Conservation (phyloP, 2,329 filamentous ascomycete genomes). For the Remersonia thermophila region DNA sequence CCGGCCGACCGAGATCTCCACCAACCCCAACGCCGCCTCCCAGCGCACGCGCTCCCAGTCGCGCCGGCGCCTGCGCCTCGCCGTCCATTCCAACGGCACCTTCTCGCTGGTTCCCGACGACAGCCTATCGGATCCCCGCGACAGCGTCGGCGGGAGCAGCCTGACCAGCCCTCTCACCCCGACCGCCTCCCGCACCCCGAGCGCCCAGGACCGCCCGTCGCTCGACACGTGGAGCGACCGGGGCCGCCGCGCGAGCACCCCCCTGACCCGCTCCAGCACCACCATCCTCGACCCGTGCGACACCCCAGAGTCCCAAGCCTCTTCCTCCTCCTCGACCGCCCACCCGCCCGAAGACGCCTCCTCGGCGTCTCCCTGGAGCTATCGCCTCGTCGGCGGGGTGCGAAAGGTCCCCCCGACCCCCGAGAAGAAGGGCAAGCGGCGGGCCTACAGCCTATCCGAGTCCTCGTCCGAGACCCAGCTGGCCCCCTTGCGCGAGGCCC, state of each 20-base stretch:
- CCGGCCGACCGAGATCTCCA: too few relatives aligned
- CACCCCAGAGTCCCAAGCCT: conserved; percentile 22
- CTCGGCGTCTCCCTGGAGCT: conserved; percentile 36
- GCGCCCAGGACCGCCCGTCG: conserved; percentile 37
- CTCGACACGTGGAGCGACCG: conserved; percentile 36
- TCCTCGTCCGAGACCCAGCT: conserved; percentile 22
- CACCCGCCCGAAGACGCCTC: conserved; percentile 20
- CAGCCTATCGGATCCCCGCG: conserved; percentile 14
- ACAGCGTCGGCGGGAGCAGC: conserved; percentile 15
- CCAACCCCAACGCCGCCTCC: conserved; percentile 3
- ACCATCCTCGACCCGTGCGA: conserved; percentile 28
- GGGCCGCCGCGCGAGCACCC: conserved; percentile 36
- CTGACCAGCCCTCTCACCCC: conserved; percentile 16
- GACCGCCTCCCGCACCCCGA: conserved; percentile 27
- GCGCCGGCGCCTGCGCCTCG: conserved; percentile 32
- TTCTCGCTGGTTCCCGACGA: conserved; percentile 37
- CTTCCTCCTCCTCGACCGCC: conserved; percentile 24
- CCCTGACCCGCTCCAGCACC: conserved; percentile 27
- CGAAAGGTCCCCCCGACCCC: conserved; percentile 38
- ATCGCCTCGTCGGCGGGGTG: conserved; percentile 41
- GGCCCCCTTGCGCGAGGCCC: conserved; percentile 22
- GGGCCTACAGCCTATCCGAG: conserved; percentile 14
- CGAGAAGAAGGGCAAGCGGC: conserved; percentile 31
- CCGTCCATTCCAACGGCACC: conserved; percentile 44
- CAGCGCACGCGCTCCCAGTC: conserved; percentile 22